Percentiles rank a stretch among this genome's conserved stretches.
phyloP scores from a whole-genome alignment of 805 yeast species.

The Yarrowia sp. region DNA sequence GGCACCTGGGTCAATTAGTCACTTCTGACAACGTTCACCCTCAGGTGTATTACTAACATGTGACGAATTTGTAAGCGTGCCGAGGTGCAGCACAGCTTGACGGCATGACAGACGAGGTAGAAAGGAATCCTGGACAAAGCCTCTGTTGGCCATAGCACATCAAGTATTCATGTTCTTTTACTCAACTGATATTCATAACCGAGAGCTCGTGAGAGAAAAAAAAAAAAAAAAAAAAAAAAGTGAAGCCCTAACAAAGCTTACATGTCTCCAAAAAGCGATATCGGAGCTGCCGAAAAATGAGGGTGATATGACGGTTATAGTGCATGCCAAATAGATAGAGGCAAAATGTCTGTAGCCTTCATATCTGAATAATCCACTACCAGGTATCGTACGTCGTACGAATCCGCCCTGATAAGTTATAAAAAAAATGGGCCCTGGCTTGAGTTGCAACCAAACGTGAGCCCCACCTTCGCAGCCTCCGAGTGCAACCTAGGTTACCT shows the following conservation, averaged over 20 bases:
- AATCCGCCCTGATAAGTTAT: not conserved
- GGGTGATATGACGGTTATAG: not conserved
- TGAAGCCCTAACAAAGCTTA: not conserved
- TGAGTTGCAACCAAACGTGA: too few species aligned
- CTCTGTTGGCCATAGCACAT: too few species aligned
- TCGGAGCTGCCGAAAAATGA: not conserved
- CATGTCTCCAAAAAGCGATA: not conserved
- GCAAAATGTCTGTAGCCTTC: not conserved
- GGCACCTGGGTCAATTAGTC: constrained; percentile 3
- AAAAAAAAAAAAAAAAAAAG: too few species aligned
- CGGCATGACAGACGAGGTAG: not conserved
- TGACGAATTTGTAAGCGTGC: not conserved
- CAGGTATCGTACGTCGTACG: too few species aligned
- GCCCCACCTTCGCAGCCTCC: too few species aligned
- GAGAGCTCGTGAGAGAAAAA: too few species aligned
- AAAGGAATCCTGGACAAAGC: too few species aligned
- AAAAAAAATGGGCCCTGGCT: not conserved
- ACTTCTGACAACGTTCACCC: constrained; percentile 6
- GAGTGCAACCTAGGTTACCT: too few species aligned
- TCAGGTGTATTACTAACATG: not conserved
- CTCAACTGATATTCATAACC: too few species aligned
- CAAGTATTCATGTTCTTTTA: too few species aligned
- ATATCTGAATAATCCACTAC: not conserved
- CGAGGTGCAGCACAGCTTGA: not conserved
- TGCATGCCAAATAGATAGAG: not conserved